phyloP scores from a whole-genome alignment of 345 rosid species.

The Reutealis trisperma region DNA sequence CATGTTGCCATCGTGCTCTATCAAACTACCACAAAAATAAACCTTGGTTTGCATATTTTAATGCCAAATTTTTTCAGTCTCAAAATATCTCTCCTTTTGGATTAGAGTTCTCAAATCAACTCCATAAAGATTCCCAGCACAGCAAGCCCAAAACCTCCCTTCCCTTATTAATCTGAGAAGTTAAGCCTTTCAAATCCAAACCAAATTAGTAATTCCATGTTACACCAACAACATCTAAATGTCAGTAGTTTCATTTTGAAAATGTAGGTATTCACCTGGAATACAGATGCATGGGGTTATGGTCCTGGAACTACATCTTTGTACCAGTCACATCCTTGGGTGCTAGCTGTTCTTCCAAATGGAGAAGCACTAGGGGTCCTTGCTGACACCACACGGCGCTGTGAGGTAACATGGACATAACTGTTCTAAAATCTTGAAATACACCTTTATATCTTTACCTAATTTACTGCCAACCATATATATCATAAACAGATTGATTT shows the following conservation, averaged over 20 bases:
- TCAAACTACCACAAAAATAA: too few species aligned
- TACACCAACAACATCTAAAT: not conserved
- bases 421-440: not conserved
- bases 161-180: not conserved
- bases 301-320: constrained; percentile 83
- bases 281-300: constrained; percentile 84
- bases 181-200: not conserved
- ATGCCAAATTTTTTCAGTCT: not conserved
- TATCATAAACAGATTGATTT: constrained; percentile 73
- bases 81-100: not conserved
- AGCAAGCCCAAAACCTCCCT: not conserved
- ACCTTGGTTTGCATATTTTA: not conserved
- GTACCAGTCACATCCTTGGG: constrained; percentile 99
- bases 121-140: not conserved
- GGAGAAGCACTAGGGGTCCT: constrained; percentile 89
- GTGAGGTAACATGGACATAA: constrained; percentile 65
- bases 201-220: not conserved
- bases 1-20: too few species aligned
- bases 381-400: constrained; percentile 80
- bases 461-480: constrained; percentile 3
- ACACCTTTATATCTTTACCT: constrained; percentile 2
- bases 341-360: constrained; percentile 73
- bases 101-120: not conserved
- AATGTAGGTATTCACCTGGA: constrained; percentile 85
- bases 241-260: constrained; percentile 11